Base-by-base conservation (phyloP, 345 rosid species). In the Hibiscus syriacus region DNA sequence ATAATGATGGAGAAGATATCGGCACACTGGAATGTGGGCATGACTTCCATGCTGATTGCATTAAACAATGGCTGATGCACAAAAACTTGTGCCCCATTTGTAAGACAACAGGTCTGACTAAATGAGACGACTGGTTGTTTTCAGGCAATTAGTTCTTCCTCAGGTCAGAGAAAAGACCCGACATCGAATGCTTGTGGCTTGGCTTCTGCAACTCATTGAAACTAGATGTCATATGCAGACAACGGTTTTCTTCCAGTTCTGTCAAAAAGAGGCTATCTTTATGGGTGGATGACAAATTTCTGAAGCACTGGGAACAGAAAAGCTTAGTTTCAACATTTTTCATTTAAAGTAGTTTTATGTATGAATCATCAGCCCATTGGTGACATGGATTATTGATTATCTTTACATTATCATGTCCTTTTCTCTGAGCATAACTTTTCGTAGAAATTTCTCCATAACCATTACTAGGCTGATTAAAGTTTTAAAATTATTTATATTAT, bases 11-110 rank as follows among this genome's bases (percentile, higher is more conserved):
- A 74, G 87, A 88, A 61, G 87, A 87, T 43, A 61, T 87, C 10
- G 98, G 96, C 43, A 79, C 72, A 46, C 78, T 90, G 56, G 92
- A 88, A 58, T 90, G 98, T 16, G 89, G 90, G 16, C 98, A 92
- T 56, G 86, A 78, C 58, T 92, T 88, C 68, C 98, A 92, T 74
- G 32, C 79, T 9, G 75, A 64, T 49, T 92, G 97, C 66, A 73
- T 92, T 57, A 90, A 86, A 70, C 84, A 84, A 55, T 92, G 98
- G 97, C 72, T 92, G 76, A 88, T 78, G 82, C 84, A 34, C 63
- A 92, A 90, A 80, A 92, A 90, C 65, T 67, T 86, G 72, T 92
- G 98, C 79, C 98, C 98, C 29, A 82, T 92, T 50, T 92, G 98
- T 68, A 92, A 90, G 74, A 83, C 87, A 45, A 78, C 86, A 0